Base-by-base conservation (phyloP, 306 rosid genomes). In the Corylus americana region DNA sequence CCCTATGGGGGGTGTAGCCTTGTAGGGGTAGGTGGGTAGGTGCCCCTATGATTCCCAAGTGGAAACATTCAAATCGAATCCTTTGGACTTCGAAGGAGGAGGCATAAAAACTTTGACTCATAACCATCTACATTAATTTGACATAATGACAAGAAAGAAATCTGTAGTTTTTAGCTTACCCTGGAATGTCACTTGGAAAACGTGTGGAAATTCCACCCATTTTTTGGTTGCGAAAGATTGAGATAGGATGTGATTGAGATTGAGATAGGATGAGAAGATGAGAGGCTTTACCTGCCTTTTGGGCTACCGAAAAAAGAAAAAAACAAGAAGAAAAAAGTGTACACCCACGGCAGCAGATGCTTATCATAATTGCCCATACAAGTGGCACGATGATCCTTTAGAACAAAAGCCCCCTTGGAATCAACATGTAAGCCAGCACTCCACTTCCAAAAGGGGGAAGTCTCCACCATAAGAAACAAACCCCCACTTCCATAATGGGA, bases 361-460 rank as follows among this genome's bases (percentile, higher is more conserved):
- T 83, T 67, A 81, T 81, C 88, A 82, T 77, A 22, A 76, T 85
- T 81, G 74, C 64, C 54, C 76, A 55, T 25, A 47, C 70, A 68
- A 80, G 79, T 79, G 86, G 83, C 7, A 31, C 68, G 12, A 49
- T 2, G 1, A 49, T 49, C 2, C 10, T 9, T 49, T 11, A 9
- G 13, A 11, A 9, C 53, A 7, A 7, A 13, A 7, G 51, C 51
- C 51, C 53, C 53, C 6, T 47, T 79, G 80, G 78, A 82, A 85
- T 77, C 75, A 51, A 58, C 17, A 61, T 66, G 85, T 83, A 79
- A 66, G 84, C 86, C 82, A 11, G 55, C 82, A 11, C 69, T 44
- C 80, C 83, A 84, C 81, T 80, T 9, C 80, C 86, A 64, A 75
- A 88, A 80, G 50, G 82, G 84, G 84, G 54, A 90, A 88, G 84